These are phyloP conservation scores for Crataegus laevigata DNA, from an alignment of 306 rosid genomes.

Conservation along the genomic window DNA sequence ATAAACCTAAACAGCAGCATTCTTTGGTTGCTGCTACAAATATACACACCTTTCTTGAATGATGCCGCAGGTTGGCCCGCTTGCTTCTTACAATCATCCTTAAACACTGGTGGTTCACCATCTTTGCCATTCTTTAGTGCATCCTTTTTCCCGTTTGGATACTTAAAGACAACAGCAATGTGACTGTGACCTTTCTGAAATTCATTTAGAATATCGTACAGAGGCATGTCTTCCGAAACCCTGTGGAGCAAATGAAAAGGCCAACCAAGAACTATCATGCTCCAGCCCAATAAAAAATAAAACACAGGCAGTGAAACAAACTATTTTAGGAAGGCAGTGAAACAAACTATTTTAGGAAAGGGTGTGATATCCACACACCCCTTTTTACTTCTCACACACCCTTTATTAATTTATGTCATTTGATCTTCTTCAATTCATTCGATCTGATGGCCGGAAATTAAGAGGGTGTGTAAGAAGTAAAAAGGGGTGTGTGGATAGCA, in stretches of 20 bases:
- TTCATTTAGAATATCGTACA: constrained; percentile 89
- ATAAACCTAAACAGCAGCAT: neutral
- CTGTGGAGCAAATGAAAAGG: constrained; percentile 36
- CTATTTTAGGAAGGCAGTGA: neutral
- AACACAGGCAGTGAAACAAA: neutral
- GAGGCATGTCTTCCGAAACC: constrained; percentile 94
- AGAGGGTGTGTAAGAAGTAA: too few relatives aligned
- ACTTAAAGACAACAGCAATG: constrained; percentile 87
- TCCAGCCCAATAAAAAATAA: neutral
- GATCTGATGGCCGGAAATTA: too few relatives aligned
- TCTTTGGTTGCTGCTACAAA: neutral
- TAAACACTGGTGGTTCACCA: constrained; percentile 31
- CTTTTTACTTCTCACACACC: too few relatives aligned
- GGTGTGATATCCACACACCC: too few relatives aligned
- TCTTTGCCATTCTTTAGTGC: constrained; percentile 34
- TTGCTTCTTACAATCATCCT: constrained; percentile 41
- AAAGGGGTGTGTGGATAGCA: too few relatives aligned
- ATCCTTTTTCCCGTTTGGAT: constrained; percentile 50
- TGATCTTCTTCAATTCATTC: too few relatives aligned
- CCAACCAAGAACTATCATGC: constrained; percentile 8
- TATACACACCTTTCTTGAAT: constrained; percentile 42
- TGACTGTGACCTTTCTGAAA: constrained; percentile 99
- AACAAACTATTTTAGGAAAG: neutral
- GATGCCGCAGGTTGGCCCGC: constrained; percentile 27
- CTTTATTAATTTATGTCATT: too few relatives aligned